These are phyloP conservation scores for Fraxinus floribunda DNA, from an alignment of 305 asterid species.

Conservation along the genomic window DNA sequence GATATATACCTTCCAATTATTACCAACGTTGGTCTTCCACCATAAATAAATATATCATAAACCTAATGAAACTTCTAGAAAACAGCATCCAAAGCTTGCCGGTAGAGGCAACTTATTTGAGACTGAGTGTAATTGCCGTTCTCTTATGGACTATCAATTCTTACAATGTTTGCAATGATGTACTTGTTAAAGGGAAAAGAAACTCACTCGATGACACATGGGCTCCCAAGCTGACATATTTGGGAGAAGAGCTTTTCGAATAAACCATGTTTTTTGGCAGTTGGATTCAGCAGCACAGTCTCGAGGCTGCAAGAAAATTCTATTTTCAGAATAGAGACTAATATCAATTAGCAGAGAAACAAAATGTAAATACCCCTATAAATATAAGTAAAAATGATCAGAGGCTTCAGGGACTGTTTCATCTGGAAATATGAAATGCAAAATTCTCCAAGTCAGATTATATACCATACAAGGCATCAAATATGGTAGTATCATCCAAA, in stretches of 20 bases:
- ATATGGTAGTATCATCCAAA: neutral
- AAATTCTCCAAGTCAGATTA: slow-evolving; percentile 3
- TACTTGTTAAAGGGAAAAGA: neutral
- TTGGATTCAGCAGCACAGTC: slow-evolving; percentile 37
- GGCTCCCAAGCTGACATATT: slow-evolving; percentile 67
- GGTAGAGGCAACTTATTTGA: neutral
- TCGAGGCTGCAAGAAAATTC: neutral
- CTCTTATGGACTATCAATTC: neutral
- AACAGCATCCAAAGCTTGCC: neutral
- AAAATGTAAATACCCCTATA: neutral
- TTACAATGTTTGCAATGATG: neutral
- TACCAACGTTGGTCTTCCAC: neutral
- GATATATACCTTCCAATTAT: neutral
- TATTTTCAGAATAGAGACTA: slow-evolving; percentile 18
- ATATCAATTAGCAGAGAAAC: slow-evolving; percentile 10
- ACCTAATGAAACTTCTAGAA: neutral
- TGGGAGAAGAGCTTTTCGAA: slow-evolving; percentile 60
- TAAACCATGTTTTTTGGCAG: slow-evolving; percentile 31
- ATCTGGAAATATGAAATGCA: neutral
- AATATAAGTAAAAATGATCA: neutral
- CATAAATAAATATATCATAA: neutral
- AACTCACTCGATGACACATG: slow-evolving; percentile 49
- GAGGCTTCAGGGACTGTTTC: slow-evolving; percentile 4
- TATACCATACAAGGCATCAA: neutral
- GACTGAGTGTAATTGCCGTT: neutral